A percentile compares a stretch with the other conserved stretches of the same genome.
These are phyloP conservation scores for Entomortierella lignicola DNA, from an alignment of 192 early-diverging fungal species.

Conservation along the genomic window DNA sequence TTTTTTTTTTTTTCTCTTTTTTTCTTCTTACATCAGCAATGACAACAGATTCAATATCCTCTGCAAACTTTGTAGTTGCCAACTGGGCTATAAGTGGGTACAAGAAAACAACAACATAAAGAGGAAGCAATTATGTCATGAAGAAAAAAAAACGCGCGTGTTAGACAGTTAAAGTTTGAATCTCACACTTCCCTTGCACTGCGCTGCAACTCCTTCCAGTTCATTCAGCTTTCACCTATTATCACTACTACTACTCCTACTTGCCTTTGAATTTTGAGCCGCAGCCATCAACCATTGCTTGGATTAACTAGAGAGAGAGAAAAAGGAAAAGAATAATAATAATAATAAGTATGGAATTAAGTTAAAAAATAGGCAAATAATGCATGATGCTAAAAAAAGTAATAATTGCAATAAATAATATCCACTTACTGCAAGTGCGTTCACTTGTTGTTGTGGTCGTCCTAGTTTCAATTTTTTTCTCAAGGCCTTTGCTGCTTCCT, in stretches of 20 bases:
- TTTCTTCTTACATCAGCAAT: slow-evolving; percentile 29
- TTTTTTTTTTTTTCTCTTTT: too few relatives aligned
- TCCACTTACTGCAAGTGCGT: slow-evolving; percentile 37
- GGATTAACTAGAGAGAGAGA: slow-evolving; percentile 36
- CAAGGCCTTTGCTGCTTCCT: slow-evolving; percentile 35
- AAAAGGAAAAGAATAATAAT: background rate
- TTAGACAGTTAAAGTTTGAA: too few relatives aligned
- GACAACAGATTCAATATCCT: slow-evolving; percentile 49
- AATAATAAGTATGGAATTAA: background rate
- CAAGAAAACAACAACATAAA: background rate
- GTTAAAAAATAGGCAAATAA: too few relatives aligned
- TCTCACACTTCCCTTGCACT: too few relatives aligned
- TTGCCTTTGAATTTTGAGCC: slow-evolving; percentile 54
- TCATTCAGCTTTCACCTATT: too few relatives aligned
- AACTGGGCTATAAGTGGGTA: slow-evolving; percentile 40
- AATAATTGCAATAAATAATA: background rate
- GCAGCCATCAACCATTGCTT: slow-evolving; percentile 52
- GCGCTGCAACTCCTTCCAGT: too few relatives aligned
- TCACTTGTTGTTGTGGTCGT: slow-evolving; percentile 28
- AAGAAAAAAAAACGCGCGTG: too few relatives aligned
- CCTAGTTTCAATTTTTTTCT: slow-evolving; percentile 18
- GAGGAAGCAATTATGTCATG: background rate
- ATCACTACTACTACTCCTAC: background rate
- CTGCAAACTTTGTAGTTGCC: slow-evolving; percentile 48
- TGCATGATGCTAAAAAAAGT: too few relatives aligned